Evolutionary conservation across 2,329 filamentous ascomycete species (phyloP).

Genomic region (Ascochyta pisi): DNA sequence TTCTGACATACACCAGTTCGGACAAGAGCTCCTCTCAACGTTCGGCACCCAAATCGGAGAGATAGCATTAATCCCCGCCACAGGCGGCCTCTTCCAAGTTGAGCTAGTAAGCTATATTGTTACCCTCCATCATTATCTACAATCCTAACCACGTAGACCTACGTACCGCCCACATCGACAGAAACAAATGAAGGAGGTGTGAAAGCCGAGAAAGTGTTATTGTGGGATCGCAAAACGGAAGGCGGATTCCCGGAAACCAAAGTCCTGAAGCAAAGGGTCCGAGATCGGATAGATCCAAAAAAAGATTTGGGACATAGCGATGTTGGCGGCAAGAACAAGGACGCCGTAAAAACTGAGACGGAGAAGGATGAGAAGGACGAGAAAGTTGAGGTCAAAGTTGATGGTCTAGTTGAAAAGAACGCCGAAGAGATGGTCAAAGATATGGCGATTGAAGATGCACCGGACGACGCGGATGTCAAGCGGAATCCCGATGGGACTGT

Average conservation of each 20-base stretch:
- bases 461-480: slow-evolving; percentile 25
- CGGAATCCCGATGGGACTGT: slow-evolving; percentile 45
- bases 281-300: slow-evolving; percentile 81
- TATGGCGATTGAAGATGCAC: slow-evolving; percentile 1
- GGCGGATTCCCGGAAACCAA: slow-evolving; percentile 93
- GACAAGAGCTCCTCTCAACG: slow-evolving; percentile 92
- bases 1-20: slow-evolving; percentile 66
- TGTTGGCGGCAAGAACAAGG: slow-evolving; percentile 48
- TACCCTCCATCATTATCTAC: background rate
- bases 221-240: slow-evolving; percentile 89
- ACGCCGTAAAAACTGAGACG: slow-evolving; percentile 22
- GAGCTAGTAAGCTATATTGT: slow-evolving; percentile 57
- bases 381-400: background rate
- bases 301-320: slow-evolving; percentile 78
- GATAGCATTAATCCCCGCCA: slow-evolving; percentile 83
- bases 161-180: slow-evolving; percentile 18
- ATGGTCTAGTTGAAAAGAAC: background rate
- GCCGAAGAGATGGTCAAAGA: slow-evolving; percentile 10
- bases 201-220: slow-evolving; percentile 58
- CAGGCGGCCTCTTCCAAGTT: slow-evolving; percentile 83
- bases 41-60: slow-evolving; percentile 86
- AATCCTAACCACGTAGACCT: slow-evolving; percentile 29
- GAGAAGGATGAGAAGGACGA: background rate
- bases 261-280: slow-evolving; percentile 81
- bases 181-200: slow-evolving; percentile 13